Evolutionary conservation across 306 rosid species (phyloP), one percentile per base, ranked within the genome.

Genomic region (Prunus davidiana): DNA sequence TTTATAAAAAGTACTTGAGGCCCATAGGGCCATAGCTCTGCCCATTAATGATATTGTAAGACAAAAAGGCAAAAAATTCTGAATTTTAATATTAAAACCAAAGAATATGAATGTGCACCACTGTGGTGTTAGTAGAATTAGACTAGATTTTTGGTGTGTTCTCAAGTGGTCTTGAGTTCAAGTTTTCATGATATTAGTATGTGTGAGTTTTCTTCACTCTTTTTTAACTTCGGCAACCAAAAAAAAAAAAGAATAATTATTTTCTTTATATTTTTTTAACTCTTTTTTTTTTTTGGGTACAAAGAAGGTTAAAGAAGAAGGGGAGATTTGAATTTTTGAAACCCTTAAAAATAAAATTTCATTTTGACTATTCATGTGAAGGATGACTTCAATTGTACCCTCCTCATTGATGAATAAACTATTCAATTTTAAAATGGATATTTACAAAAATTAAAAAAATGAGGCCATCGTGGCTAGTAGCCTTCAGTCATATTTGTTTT

Each of bases 161-260:
- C 0, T 1, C 0, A 47, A 47, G 16, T 47, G 1, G 5, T 47
- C 0, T 0, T 47, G 0, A 0, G 5, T 47, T 47, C 0, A 38
- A 38, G 0, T 0, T 0, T 0, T 0, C 0, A 1, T 38, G 0
- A 38, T 38, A 7, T 0, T 7, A 0, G 0, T 38, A 9, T 38
- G 9, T 38, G 2, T 6, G 2, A 38, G 9, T 38, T 38, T 38
- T 38, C 9, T 2, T 7, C 0, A 38, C 0, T 0, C 0, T 0
- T 0, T 38, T 7, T 9, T 38, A 38, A 38, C 2, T 38, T 1
- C 0, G 0, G 9, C 8, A 32, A 28, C 3, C 0, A 24, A 24
- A 24, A 24, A 32, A 32, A 0, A 30, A 4, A 30, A 30, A 30
- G 5, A 30, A 30, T 0, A 3, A 30, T 5, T 5, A 34, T 34